A percentile compares a stretch with the other conserved stretches of the same genome.
Conservation (phyloP, 768 basidiomycete genomes). For the Lentinula raphanica region DNA sequence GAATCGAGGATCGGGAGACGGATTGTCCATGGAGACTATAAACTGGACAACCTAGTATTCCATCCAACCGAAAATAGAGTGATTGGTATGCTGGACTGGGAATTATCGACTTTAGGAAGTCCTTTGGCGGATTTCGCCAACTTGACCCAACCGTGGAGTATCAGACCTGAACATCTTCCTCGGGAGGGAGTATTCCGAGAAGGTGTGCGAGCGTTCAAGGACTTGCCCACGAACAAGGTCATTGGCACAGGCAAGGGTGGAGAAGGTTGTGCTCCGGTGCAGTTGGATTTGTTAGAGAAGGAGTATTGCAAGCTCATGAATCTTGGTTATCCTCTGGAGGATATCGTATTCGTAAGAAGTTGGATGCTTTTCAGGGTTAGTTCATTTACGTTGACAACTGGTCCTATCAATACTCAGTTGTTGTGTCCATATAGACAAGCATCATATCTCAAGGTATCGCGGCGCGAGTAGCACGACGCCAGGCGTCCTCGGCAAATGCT, state of each 20-base stretch:
- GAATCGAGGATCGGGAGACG: slow-evolving; percentile 65
- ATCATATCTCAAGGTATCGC: slow-evolving; percentile 90
- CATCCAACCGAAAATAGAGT: slow-evolving; percentile 88
- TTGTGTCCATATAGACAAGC: slow-evolving; percentile 49
- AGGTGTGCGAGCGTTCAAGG: slow-evolving; percentile 53
- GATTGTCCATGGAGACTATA: slow-evolving; percentile 98
- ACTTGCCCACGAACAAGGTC: slow-evolving; percentile 25
- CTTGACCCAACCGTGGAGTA: slow-evolving; percentile 78
- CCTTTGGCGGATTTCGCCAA: slow-evolving; percentile 92
- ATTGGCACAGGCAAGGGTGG: neutral
- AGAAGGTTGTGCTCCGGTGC: slow-evolving; percentile 47
- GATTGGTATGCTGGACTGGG: slow-evolving; percentile 97
- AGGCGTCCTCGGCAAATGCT: slow-evolving; percentile 85
- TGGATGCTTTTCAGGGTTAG: slow-evolving; percentile 82
- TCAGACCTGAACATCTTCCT: slow-evolving; percentile 40
- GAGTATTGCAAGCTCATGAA: slow-evolving; percentile 70
- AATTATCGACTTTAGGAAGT: slow-evolving; percentile 90
- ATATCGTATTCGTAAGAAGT: slow-evolving; percentile 76
- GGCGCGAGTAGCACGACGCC: slow-evolving; percentile 76
- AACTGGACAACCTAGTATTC: slow-evolving; percentile 95
- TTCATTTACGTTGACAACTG: slow-evolving; percentile 8
- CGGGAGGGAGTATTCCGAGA: slow-evolving; percentile 10
- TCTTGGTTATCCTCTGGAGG: slow-evolving; percentile 68
- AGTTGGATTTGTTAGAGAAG: slow-evolving; percentile 68
- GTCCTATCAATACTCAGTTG: neutral